Evolutionary conservation across 75 land plant genomes (phyloP), one percentile per base, ranked within the genome.

Genomic region (Selaginella moellendorffii): DNA sequence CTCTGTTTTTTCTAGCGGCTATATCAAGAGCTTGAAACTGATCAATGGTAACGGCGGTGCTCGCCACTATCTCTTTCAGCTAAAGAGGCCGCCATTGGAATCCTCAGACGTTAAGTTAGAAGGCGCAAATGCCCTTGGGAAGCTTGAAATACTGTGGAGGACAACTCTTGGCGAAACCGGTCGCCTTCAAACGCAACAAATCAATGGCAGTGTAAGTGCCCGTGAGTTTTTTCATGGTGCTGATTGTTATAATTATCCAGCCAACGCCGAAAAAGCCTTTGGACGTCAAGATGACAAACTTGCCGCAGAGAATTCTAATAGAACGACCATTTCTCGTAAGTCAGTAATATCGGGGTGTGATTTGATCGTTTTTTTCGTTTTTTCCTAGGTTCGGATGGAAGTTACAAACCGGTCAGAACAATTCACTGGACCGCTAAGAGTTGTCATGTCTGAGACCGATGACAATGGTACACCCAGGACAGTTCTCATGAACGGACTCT

Each of bases 131-230:
- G 62, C 81, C 56, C 87, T 93, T 63, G 98, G 98, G 53, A 93
- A 93, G 76, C 78, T 89, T 72, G 97, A 93, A 58, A 85, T 93
- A 66, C 81, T 86, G 68, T 93, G 98, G 98, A 81, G 96, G 9
- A 82, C 95, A 62, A 93, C 87, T 68, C 79, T 93, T 71, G 98
- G 98, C 46, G 98, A 93, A 77, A 86, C 98, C 65, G 98, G 98
- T 0, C 96, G 98, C 62, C 69, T 93, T 51, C 98, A 89, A 64
- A 93, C 98, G 20, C 98, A 88, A 42, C 84, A 85, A 31, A 93
- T 93, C 69, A 74, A 81, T 42, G 96, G 98, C 54, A 79, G 56
- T 72, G 96, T 93, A 78, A 83, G 89, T 30, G 22, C 24, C 53
- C 18, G 26, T 65, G 56, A 20, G 31, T 66, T 22, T 22, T 22